These are phyloP conservation scores for Moesziomyces sp. DNA, from an alignment of 1,284 basidiomycete species.

Conservation along the genomic window DNA sequence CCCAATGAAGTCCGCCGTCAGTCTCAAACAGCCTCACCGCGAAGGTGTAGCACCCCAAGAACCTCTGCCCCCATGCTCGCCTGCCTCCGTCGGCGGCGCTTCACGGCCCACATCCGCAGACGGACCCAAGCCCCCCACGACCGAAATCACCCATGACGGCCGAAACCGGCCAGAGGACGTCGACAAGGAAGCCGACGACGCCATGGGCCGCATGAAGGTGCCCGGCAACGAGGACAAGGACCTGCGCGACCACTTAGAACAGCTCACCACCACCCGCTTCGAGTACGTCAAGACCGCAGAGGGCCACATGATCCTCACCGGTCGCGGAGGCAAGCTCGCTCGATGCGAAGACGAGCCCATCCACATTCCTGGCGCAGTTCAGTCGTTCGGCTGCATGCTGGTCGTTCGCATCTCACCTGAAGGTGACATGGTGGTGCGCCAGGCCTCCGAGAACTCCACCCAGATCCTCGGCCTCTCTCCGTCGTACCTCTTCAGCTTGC, in stretches of 20 bases:
- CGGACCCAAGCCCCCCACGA: slow-evolving; percentile 4
- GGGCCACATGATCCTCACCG: slow-evolving; percentile 78
- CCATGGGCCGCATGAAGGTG: slow-evolving; percentile 33
- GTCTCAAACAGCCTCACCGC: slow-evolving; percentile 45
- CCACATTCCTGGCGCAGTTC: slow-evolving; percentile 83
- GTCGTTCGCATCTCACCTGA: slow-evolving; percentile 78
- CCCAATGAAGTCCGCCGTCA: slow-evolving; percentile 59
- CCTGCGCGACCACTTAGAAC: slow-evolving; percentile 34
- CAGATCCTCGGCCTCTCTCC: slow-evolving; percentile 81
- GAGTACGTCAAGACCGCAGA: slow-evolving; percentile 77
- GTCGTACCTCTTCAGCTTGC: slow-evolving; percentile 79
- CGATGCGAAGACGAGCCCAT: slow-evolving; percentile 90
- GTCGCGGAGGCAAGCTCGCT: slow-evolving; percentile 77
- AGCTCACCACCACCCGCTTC: slow-evolving; percentile 71
- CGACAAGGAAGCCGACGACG: slow-evolving; percentile 29
- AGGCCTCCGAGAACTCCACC: slow-evolving; percentile 82
- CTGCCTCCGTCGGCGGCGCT: slow-evolving; percentile 1
- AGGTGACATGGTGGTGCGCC: slow-evolving; percentile 76
- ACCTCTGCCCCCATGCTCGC: neutral
- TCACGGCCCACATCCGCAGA: slow-evolving; percentile 20
- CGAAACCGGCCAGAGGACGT: slow-evolving; percentile 36
- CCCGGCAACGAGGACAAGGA: slow-evolving; percentile 27
- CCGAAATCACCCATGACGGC: slow-evolving; percentile 23
- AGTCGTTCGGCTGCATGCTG: slow-evolving; percentile 85
- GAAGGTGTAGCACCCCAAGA: slow-evolving; percentile 19